phyloP scores from a whole-genome alignment of 2,329 filamentous ascomycete genomes.

The Beauveria sp. region DNA sequence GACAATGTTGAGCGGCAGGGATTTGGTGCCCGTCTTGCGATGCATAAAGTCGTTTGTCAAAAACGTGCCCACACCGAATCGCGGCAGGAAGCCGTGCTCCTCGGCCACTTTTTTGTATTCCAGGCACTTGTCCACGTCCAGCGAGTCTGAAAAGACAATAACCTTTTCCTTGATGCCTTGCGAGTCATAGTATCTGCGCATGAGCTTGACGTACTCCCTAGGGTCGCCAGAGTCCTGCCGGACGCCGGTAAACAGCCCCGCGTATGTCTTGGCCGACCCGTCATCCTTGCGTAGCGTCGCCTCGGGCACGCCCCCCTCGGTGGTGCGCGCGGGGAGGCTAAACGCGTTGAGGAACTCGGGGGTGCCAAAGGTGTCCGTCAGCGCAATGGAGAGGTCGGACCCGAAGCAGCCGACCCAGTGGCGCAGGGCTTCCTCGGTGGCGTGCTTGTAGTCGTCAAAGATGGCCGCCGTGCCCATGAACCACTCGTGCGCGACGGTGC shows the following conservation, averaged over 20 bases:
- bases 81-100: slow-evolving; percentile 70
- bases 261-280: slow-evolving; percentile 56
- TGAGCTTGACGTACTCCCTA: slow-evolving; percentile 66
- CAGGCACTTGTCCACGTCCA: slow-evolving; percentile 84
- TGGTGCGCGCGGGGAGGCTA: slow-evolving; percentile 49
- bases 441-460: slow-evolving; percentile 72
- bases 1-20: slow-evolving; percentile 89
- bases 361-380: slow-evolving; percentile 96
- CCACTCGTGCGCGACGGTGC: slow-evolving; percentile 94
- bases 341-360: slow-evolving; percentile 82
- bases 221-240: slow-evolving; percentile 90
- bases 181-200: slow-evolving; percentile 72
- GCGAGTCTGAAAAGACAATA: slow-evolving; percentile 91
- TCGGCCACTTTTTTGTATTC: slow-evolving; percentile 84
- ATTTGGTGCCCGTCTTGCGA: slow-evolving; percentile 68
- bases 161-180: slow-evolving; percentile 73
- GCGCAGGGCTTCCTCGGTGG: slow-evolving; percentile 74
- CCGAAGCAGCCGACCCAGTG: slow-evolving; percentile 94
- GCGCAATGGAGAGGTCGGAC: slow-evolving; percentile 71
- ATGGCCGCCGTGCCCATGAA: slow-evolving; percentile 98
- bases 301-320: slow-evolving; percentile 34
- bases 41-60: slow-evolving; percentile 91
- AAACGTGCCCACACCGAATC: slow-evolving; percentile 92
- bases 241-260: slow-evolving; percentile 73
- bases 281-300: slow-evolving; percentile 33